These are phyloP conservation scores for Thermothielavioides terrestris DNA, from an alignment of 495 filamentous ascomycete species.

Conservation along the genomic window DNA sequence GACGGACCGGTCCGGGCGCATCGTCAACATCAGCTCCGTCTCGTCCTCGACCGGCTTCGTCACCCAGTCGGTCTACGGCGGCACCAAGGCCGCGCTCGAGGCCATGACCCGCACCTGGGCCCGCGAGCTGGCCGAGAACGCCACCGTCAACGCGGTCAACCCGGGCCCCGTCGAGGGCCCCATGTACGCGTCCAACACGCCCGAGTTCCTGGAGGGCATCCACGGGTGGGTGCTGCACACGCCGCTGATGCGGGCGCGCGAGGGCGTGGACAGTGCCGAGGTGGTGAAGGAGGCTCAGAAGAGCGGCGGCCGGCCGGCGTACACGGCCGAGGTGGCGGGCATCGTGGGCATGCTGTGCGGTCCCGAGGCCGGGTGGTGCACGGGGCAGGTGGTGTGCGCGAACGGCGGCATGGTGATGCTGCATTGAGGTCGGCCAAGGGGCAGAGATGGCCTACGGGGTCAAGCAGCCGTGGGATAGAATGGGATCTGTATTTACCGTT, in stretches of 20 bases:
- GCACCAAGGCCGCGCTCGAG: constrained; percentile 82
- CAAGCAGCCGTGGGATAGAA: neutral
- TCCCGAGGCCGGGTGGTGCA: constrained; percentile 67
- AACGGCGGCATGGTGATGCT: constrained; percentile 72
- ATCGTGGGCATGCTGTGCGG: constrained; percentile 77
- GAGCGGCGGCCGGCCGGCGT: constrained; percentile 61
- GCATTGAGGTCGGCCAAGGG: constrained; percentile 21
- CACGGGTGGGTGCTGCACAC: constrained; percentile 55
- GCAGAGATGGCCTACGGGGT: no score
- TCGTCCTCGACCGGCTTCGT: constrained; percentile 59
- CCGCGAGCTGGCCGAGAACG: constrained; percentile 65
- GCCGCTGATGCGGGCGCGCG: constrained; percentile 49
- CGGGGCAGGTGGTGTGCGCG: constrained; percentile 77
- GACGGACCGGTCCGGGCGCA: constrained; percentile 61
- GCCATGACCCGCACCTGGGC: constrained; percentile 90
- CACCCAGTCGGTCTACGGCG: constrained; percentile 71
- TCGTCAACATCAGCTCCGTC: constrained; percentile 70
- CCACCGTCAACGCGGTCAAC: constrained; percentile 82
- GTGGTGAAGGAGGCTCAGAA: constrained; percentile 46
- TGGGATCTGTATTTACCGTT: neutral
- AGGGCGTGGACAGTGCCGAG: constrained; percentile 53
- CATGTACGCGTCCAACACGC: constrained; percentile 42
- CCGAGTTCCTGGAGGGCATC: constrained; percentile 34
- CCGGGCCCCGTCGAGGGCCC: constrained; percentile 81
- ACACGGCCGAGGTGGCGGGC: constrained; percentile 70